phyloP scores from a whole-genome alignment of 208 protist species.

The Entamoeba nuttalli region DNA sequence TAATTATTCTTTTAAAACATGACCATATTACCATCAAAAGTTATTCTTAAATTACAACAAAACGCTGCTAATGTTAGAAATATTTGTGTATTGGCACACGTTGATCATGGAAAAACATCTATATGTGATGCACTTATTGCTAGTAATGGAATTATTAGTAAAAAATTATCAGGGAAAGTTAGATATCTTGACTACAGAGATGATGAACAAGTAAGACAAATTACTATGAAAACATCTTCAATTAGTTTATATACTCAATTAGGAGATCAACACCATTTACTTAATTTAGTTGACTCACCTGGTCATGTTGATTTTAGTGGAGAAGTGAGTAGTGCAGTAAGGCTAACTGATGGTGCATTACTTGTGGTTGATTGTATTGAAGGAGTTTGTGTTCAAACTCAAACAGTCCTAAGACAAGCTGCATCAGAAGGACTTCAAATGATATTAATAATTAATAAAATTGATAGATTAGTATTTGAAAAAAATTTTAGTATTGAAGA shows the following conservation, averaged over 20 bases:
- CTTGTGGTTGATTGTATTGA: constrained; percentile 93
- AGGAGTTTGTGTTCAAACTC: constrained; percentile 72
- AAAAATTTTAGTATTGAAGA: background rate
- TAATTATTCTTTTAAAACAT: background rate
- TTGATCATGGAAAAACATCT: constrained; percentile 29
- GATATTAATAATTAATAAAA: constrained; percentile 92
- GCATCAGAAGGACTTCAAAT: constrained; percentile 75
- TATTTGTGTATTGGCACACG: constrained; percentile 24
- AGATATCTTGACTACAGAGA: constrained; percentile 10
- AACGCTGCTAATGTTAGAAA: background rate
- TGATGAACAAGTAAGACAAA: constrained; percentile 17
- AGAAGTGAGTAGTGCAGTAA: constrained; percentile 1
- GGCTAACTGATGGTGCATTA: constrained; percentile 72
- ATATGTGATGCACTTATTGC: constrained; percentile 15
- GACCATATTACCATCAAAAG: background rate
- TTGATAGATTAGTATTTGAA: constrained; percentile 72
- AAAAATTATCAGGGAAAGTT: background rate
- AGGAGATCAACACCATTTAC: background rate
- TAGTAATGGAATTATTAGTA: constrained; percentile 13
- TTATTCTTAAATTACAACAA: background rate
- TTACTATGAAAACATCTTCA: constrained; percentile 21
- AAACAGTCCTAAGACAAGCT: constrained; percentile 77
- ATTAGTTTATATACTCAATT: background rate
- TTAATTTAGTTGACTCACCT: constrained; percentile 24
- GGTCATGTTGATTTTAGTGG: constrained; percentile 24